Base-by-base conservation (phyloP, 2,329 filamentous ascomycete species). In the Penicillium brasilianum region DNA sequence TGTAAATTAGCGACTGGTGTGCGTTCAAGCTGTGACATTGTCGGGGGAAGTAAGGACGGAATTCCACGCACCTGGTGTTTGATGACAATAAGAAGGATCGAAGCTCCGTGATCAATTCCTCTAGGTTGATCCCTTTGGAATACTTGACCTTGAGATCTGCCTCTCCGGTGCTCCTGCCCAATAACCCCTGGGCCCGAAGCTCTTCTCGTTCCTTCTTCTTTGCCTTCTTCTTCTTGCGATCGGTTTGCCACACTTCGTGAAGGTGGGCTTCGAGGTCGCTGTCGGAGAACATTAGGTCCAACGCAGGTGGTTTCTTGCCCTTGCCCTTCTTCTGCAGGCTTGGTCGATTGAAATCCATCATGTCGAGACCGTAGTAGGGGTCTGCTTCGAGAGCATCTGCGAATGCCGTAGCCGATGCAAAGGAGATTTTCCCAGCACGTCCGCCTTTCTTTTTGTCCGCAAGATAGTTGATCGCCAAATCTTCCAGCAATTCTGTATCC, bases 291-390 rank as follows among this genome's bases (percentile, higher is more conserved):
- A 85, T 80, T 57, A 88, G 80, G 4, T 81, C 79, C 16, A 65
- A 20, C 1, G 49, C 84, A 75, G 55, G 83, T 80, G 49, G 80
- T 82, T 63, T 85, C 14, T 83, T 82, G 46, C 86, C 87, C 74
- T 90, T 92, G 66, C 84, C 81, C 70, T 87, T 89, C 63, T 84
- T 87, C 58, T 83, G 85, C 6, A 93, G 75, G 56, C 87, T 92
- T 1, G 88, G 87, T 28, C 88, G 84, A 16, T 90, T 85, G 78
- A 90, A 92, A 70, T 96, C 91, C 89, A 95, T 94, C 48, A 96
- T 81, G 71, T 97, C 92, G 65, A 97, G 89, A 9, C 87, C 90
- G 62, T 89, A 87, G 62, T 87, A 85, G 1, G 85, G 84, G 65
- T 86, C 83, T 63, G 80, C 76, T n/a, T 87, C 84, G 2, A 88